phyloP scores from a whole-genome alignment of 2,329 filamentous ascomycete genomes.

The Ophiocordyceps unilateralis region DNA sequence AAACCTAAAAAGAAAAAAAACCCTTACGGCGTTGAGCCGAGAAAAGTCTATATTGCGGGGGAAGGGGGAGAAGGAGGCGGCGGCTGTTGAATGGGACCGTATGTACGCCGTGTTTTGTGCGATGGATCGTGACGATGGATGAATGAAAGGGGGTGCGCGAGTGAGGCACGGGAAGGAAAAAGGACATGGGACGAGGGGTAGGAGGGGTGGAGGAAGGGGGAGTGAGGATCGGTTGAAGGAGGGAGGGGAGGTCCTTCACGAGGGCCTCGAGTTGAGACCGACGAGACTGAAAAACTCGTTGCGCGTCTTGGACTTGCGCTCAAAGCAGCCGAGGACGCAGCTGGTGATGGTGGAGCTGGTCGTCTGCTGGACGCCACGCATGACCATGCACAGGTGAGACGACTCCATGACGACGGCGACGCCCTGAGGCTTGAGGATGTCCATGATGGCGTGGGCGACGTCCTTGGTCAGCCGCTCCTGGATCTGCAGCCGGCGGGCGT shows the following conservation, averaged over 20 bases:
- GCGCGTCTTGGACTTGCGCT: conserved; percentile 78
- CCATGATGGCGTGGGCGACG: conserved; percentile 83
- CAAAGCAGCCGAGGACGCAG: conserved; percentile 93
- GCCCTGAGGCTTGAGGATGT: conserved; percentile 82
- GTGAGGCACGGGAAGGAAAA: too few species aligned
- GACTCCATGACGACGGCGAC: conserved; percentile 97
- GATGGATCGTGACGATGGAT: too few species aligned
- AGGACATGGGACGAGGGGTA: too few species aligned
- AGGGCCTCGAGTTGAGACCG: conserved; percentile 30
- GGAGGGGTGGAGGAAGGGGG: background rate
- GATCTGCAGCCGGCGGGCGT: conserved; percentile 79
- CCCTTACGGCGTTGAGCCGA: background rate
- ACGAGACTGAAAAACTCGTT: conserved; percentile 86
- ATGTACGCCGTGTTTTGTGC: too few species aligned
- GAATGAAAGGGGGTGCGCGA: too few species aligned
- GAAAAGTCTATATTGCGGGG: background rate
- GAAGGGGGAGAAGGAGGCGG: background rate
- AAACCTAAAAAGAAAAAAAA: background rate
- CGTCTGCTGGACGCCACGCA: conserved; percentile 94
- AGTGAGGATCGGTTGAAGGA: background rate
- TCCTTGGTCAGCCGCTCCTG: conserved; percentile 95
- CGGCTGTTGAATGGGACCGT: background rate
- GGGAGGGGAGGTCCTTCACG: background rate
- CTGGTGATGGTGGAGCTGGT: conserved; percentile 78
- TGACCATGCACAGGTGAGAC: conserved; percentile 94